Percentiles rank a stretch among this genome's conserved stretches.
Conservation (phyloP, 768 basidiomycete genomes). For the Leccinum longicurvipes region DNA sequence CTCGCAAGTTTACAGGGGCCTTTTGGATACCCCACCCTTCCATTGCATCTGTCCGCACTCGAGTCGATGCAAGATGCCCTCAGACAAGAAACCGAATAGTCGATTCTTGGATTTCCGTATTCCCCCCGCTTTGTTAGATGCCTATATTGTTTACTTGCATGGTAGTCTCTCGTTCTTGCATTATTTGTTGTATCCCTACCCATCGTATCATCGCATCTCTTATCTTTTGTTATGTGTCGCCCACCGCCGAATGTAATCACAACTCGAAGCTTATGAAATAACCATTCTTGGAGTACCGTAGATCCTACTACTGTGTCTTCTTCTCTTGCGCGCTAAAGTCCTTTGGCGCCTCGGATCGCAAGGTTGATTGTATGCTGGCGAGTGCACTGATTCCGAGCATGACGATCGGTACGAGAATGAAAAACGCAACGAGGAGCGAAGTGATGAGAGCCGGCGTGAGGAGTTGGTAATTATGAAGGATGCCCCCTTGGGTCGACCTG, state of each 20-base stretch:
- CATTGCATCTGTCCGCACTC: conserved; percentile 72
- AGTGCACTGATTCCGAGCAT: conserved; percentile 63
- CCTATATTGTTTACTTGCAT: conserved; percentile 10
- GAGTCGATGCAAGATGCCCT: conserved; percentile 53
- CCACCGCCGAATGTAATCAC: conserved; percentile 14
- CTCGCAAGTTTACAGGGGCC: conserved; percentile 47
- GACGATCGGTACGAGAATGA: conserved; percentile 64
- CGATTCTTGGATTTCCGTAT: not conserved
- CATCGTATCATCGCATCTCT: conserved; percentile 23
- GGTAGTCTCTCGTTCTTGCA: conserved; percentile 14
- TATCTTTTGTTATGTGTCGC: conserved; percentile 20
- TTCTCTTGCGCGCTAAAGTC: conserved; percentile 66
- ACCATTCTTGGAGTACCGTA: conserved; percentile 12
- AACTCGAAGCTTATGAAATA: conserved; percentile 16
- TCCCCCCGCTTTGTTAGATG: conserved; percentile 13
- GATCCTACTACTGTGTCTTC: conserved; percentile 62
- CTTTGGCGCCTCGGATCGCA: conserved; percentile 61
- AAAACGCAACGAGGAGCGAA: conserved; percentile 58
- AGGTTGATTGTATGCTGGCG: conserved; percentile 69
- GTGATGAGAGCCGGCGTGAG: conserved; percentile 74
- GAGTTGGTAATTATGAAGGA: conserved; percentile 72
- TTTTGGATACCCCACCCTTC: conserved; percentile 51
- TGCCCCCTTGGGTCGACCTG: conserved; percentile 46
- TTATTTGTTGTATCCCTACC: conserved; percentile 30
- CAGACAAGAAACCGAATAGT: conserved; percentile 27